Evolutionary conservation across 768 basidiomycete species (phyloP).

Genomic region (Boletus subparvulus): DNA sequence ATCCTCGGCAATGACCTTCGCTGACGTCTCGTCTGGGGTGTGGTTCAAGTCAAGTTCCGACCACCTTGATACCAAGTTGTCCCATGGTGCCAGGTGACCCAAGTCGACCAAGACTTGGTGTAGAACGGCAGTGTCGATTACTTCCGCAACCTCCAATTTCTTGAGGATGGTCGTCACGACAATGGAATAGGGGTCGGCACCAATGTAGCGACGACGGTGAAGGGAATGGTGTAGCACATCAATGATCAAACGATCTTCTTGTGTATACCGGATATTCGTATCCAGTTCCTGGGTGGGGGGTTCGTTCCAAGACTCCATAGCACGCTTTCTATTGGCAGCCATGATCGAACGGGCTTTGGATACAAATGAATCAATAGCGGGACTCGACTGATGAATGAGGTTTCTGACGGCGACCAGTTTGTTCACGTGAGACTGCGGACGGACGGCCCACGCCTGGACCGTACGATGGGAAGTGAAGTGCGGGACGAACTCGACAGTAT

Average conservation of each 20-base stretch:
- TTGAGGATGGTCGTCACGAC: conserved; percentile 59
- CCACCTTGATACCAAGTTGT: conserved; percentile 53
- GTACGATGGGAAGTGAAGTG: conserved; percentile 44
- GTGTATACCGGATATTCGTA: conserved; percentile 41
- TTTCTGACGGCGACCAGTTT: conserved; percentile 47
- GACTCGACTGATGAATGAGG: conserved; percentile 45
- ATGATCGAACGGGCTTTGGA: conserved; percentile 49
- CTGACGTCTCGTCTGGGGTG: conserved; percentile 26
- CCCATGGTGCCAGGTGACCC: conserved; percentile 81
- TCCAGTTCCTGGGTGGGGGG: conserved; percentile 31
- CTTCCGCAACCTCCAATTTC: conserved; percentile 42
- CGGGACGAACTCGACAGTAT: conserved; percentile 53
- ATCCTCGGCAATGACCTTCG: conserved; percentile 34
- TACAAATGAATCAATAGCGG: conserved; percentile 49
- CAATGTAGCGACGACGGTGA: conserved; percentile 45
- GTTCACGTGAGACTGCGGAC: conserved; percentile 57
- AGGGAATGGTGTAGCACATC: conserved; percentile 58
- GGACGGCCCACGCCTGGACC: conserved; percentile 57
- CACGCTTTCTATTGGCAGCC: conserved; percentile 30
- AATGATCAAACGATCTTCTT: conserved; percentile 56
- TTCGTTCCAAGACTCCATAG: conserved; percentile 30
- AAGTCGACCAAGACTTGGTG: conserved; percentile 61
- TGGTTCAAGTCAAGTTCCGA: conserved; percentile 34
- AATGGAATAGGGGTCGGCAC: conserved; percentile 61
- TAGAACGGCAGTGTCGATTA: conserved; percentile 29